A percentile compares a stretch with the other conserved stretches of the same genome.
Conservation (phyloP, 257 asterid genomes). For the Scutellaria baicalensis region DNA sequence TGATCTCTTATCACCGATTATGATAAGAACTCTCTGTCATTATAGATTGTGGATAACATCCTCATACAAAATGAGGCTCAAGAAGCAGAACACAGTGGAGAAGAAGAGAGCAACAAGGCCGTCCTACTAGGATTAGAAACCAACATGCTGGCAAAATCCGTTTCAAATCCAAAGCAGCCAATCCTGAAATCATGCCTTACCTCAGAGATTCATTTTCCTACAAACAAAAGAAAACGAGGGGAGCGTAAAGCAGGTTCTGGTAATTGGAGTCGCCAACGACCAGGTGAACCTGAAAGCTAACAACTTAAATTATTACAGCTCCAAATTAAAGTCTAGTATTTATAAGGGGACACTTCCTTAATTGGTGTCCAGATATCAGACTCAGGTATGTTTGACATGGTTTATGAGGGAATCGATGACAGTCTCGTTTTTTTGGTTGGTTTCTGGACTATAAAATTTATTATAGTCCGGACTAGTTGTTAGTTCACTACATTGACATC, state of each 20-base stretch:
- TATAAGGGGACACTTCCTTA: not conserved
- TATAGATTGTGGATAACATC: constrained; percentile 82
- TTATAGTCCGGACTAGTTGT: not conserved
- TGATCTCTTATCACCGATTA: not conserved
- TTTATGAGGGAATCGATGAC: not conserved
- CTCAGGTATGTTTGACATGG: not conserved
- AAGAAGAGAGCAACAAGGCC: constrained; percentile 44
- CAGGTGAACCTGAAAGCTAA: constrained; percentile 53
- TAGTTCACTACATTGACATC: not conserved
- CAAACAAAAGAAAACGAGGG: constrained; percentile 75
- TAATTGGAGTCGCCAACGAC: constrained; percentile 61
- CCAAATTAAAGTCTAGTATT: not conserved
- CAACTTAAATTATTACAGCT: not conserved
- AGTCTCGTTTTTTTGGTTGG: not conserved
- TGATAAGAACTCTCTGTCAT: not conserved
- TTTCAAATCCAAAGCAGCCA: constrained; percentile 26
- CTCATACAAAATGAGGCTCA: constrained; percentile 48
- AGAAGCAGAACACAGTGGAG: constrained; percentile 43
- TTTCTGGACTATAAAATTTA: not conserved
- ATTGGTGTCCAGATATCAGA: not conserved
- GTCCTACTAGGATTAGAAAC: constrained; percentile 20
- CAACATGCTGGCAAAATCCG: constrained; percentile 14
- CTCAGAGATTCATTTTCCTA: constrained; percentile 53
- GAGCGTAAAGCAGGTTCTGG: constrained; percentile 73
- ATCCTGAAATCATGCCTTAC: constrained; percentile 37